phyloP scores from a whole-genome alignment of 331 rosid genomes.

The Ulmus americana region DNA sequence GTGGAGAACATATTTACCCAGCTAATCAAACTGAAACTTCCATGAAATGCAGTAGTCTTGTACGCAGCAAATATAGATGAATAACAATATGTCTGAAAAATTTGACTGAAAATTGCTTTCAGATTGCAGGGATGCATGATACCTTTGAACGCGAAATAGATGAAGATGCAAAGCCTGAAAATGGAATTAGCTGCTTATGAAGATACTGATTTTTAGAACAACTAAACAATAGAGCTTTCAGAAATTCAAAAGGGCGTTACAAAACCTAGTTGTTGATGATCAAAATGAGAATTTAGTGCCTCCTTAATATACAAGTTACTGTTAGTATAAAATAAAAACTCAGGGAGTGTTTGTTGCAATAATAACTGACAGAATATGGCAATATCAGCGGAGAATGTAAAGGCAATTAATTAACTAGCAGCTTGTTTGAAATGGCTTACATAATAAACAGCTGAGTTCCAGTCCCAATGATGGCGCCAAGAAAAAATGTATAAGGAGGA shows the following conservation, averaged over 20 bases:
- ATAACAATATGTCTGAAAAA: not conserved
- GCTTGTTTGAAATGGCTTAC: not conserved
- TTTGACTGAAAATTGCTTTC: not conserved
- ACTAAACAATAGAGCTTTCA: not conserved
- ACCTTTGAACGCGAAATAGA: slow-evolving; percentile 9
- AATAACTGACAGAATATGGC: not conserved
- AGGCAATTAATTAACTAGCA: not conserved
- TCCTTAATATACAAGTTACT: not conserved
- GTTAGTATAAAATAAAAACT: not conserved
- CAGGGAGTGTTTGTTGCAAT: not conserved
- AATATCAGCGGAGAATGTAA: not conserved
- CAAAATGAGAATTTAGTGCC: not conserved
- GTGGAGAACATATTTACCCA: slow-evolving; percentile 5
- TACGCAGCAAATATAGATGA: not conserved
- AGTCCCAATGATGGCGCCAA: slow-evolving; percentile 12
- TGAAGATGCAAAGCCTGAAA: slow-evolving; percentile 8
- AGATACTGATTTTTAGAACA: not conserved
- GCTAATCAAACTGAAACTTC: not conserved
- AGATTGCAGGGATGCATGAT: not conserved
- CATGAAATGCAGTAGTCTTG: slow-evolving; percentile 6
- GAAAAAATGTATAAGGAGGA: slow-evolving; percentile 12
- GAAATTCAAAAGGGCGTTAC: not conserved
- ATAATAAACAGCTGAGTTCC: slow-evolving; percentile 4
- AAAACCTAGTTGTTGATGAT: not conserved
- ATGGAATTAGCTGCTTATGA: not conserved